Conservation (phyloP, 192 early-diverging fungal genomes). For the Linnemannia exigua region DNA sequence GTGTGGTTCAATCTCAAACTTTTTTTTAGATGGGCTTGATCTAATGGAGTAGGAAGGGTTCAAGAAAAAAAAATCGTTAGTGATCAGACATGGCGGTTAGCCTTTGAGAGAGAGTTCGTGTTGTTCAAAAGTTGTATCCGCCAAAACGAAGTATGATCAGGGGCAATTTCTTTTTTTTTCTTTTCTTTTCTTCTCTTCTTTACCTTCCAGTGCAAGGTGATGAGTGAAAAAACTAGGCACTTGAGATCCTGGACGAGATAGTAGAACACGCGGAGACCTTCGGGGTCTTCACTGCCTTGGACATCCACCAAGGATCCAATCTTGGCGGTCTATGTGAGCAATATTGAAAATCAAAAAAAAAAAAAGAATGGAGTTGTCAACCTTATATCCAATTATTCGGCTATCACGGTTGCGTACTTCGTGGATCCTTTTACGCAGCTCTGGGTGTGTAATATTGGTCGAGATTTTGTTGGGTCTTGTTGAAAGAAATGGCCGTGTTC, state of each 20-base stretch:
- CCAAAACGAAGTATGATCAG: no score
- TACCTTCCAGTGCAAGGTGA: conserved; percentile 97
- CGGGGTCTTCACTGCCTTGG: conserved; percentile 90
- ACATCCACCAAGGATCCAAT: conserved; percentile 95
- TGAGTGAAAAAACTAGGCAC: conserved; percentile 94
- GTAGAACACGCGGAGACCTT: conserved; percentile 94
- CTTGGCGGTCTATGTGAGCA: conserved; percentile 80
- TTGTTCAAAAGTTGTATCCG: no score
- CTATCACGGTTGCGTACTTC: background rate
- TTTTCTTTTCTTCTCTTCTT: conserved; percentile 27
- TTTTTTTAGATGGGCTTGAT: conserved; percentile 44
- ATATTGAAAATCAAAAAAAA: background rate
- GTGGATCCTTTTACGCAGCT: background rate
- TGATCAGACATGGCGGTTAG: no score
- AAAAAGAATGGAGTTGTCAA: background rate
- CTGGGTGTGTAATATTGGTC: background rate
- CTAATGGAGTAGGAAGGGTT: background rate
- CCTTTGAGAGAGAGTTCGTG: no score
- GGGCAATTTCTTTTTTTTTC: background rate
- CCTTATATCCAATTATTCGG: no score
- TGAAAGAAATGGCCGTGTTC: no score
- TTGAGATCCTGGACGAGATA: conserved; percentile 99
- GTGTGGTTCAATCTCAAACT: background rate
- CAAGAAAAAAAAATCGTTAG: background rate
- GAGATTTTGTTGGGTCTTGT: no score